phyloP scores from a whole-genome alignment of 306 rosid species.

The Dalbergia oliveri region DNA sequence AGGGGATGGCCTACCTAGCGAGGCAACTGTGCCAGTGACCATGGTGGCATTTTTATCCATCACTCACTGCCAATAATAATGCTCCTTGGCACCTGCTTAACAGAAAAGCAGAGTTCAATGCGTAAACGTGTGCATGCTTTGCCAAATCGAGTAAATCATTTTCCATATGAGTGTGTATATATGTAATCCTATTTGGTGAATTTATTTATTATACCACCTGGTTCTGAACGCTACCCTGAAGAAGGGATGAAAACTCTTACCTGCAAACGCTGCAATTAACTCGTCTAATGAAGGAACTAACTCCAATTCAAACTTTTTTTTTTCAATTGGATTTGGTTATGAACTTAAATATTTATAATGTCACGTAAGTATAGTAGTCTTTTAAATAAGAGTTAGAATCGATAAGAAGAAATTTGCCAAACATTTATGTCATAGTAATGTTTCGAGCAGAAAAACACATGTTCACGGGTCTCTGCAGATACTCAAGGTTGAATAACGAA shows the following conservation, averaged over 20 bases:
- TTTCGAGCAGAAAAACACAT: background rate
- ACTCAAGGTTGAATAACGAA: too few relatives aligned
- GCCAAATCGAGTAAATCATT: background rate
- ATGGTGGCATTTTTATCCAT: background rate
- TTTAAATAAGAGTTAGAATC: too few relatives aligned
- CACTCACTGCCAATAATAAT: slow-evolving; percentile 3
- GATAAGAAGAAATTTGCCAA: too few relatives aligned
- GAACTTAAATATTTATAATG: too few relatives aligned
- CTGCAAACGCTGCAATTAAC: background rate
- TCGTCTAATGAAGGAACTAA: background rate
- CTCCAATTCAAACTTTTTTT: too few relatives aligned
- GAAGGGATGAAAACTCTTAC: background rate
- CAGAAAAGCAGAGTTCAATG: background rate
- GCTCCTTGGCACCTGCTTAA: background rate
- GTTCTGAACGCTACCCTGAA: background rate
- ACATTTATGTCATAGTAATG: too few relatives aligned
- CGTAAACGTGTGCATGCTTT: slow-evolving; percentile 10
- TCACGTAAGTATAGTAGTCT: too few relatives aligned
- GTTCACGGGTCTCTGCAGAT: too few relatives aligned
- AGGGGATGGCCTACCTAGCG: background rate
- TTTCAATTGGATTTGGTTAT: too few relatives aligned
- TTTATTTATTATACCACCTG: background rate
- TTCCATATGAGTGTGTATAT: background rate
- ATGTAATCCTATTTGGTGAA: background rate
- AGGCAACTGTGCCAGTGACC: background rate